These are phyloP conservation scores for Lecanicillium sp. DNA, from an alignment of 2,329 filamentous ascomycete species.

Conservation along the genomic window DNA sequence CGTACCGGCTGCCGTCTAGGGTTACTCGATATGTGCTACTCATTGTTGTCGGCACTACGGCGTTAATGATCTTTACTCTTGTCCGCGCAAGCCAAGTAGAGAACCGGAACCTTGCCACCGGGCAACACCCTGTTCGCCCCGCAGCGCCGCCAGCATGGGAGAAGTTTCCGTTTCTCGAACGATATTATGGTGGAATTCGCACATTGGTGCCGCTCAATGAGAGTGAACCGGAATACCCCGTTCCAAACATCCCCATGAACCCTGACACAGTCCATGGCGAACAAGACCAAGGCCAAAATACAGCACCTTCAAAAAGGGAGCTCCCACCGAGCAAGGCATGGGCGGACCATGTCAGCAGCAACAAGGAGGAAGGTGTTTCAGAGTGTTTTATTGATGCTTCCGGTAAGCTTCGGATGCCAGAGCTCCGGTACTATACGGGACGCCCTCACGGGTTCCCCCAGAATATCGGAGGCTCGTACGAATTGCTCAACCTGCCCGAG, in stretches of 20 bases:
- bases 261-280: conserved; percentile 4
- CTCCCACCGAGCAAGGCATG: conserved; percentile 23
- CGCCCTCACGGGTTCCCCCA: conserved; percentile 80
- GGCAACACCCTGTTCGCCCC: conserved; percentile 33
- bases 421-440: conserved; percentile 66
- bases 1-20: conserved; percentile 61
- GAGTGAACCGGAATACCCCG: conserved; percentile 77
- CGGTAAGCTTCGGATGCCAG: conserved; percentile 58
- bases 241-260: conserved; percentile 44
- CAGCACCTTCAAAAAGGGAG: conserved; percentile 10
- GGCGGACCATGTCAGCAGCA: conserved; percentile 24
- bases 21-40: conserved; percentile 74
- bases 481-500: conserved; percentile 67
- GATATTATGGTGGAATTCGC: conserved; percentile 85
- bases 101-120: conserved; percentile 54
- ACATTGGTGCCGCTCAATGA: conserved; percentile 57
- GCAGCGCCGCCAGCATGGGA: conserved; percentile 70
- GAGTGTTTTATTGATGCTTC: conserved; percentile 74
- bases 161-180: conserved; percentile 72
- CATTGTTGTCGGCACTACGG: conserved; percentile 57
- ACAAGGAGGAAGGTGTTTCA: conserved; percentile 45
- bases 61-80: conserved; percentile 71
- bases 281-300: neutral
- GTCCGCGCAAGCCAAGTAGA: conserved; percentile 66
- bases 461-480: conserved; percentile 78